Evolutionary conservation across 139 green algal genomes (phyloP), one percentile per base, ranked within the genome.

Genomic region (Chlorella vulgaris): DNA sequence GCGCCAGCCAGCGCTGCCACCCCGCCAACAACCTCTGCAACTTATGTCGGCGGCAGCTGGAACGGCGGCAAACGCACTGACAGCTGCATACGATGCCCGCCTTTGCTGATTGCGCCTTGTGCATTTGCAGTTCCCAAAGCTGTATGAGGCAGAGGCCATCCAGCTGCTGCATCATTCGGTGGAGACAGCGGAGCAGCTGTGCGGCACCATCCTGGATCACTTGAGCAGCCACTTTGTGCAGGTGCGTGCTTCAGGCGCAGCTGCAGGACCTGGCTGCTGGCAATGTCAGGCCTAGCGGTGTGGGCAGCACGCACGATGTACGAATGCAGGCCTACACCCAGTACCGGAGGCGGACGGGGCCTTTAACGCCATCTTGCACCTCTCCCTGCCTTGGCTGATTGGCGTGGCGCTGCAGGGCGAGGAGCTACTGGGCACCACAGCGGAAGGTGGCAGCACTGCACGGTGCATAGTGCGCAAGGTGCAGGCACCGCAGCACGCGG

Each of bases 121-220:
- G 55, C 55, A 24, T 10, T 24, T 39, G 75, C 89, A 94, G 87
- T 91, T 92, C 69, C 90, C 90, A 18, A 69, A 74, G 35, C 76
- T 85, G 38, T 82, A 85, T 26, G 89, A 93, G 71, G 75, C 75
- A 0, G 53, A 76, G 2, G 78, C 88, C 3, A 42, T 83, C 6
- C 62, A 70, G 1, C 42, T 87, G n/a, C 86, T 93, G 22, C 88
- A 94, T 43, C 90, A 93, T 39, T 83, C 70, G 51, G 84, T 78
- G 7, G 39, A 83, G 13, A 77, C 73, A 1, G 39, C 83, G 6
- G 88, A 92, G 24, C 82, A 90, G 61, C 80, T 94, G 7, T 39
- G 84, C 4, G 39, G 55, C 42, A 26, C 36, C 28, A 53, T 90
- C 26, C 31, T 84, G 31, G 42, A 42, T 3, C 53, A 82, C 66